Evolutionary conservation across 2,329 filamentous ascomycete species (phyloP).

Genomic region (Arthrinium puccinioides): DNA sequence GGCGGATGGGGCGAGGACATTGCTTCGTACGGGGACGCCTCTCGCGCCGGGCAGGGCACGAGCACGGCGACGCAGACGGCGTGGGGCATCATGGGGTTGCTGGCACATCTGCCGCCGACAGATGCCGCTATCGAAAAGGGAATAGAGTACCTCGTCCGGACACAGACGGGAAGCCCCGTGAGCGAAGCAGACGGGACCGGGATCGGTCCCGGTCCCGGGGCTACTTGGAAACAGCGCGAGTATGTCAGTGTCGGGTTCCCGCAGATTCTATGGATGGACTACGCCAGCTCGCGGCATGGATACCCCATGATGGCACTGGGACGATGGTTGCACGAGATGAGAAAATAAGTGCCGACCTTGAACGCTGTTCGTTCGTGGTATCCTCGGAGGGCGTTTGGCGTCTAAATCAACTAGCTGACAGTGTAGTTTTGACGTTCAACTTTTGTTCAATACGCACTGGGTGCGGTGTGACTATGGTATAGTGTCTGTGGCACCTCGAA

Average conservation of each 20-base stretch:
- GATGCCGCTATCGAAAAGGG: not conserved
- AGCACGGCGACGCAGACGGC: slow-evolving; percentile 24
- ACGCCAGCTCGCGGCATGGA: slow-evolving; percentile 1
- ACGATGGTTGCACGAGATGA: too few relatives aligned
- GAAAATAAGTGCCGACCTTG: too few relatives aligned
- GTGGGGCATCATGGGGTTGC: slow-evolving; percentile 22
- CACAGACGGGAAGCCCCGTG: slow-evolving; percentile 3
- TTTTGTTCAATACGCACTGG: too few relatives aligned
- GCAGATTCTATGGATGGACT: slow-evolving; percentile 1
- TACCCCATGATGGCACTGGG: slow-evolving; percentile 3
- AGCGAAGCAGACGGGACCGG: not conserved
- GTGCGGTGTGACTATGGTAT: too few relatives aligned
- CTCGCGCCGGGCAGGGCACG: slow-evolving; percentile 6
- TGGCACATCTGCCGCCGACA: slow-evolving; percentile 5
- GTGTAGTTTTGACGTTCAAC: too few relatives aligned
- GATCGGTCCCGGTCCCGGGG: slow-evolving; percentile 3
- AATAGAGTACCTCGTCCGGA: slow-evolving; percentile 1
- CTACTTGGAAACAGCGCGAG: not conserved
- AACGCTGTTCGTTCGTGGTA: too few relatives aligned
- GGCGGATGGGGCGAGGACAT: slow-evolving; percentile 25
- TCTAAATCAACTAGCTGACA: too few relatives aligned
- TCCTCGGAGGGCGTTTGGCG: too few relatives aligned
- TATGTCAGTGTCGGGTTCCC: slow-evolving; percentile 3
- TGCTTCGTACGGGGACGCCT: slow-evolving; percentile 12
- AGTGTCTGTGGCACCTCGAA: too few relatives aligned